A percentile compares a stretch with the other conserved stretches of the same genome.
phyloP scores from a whole-genome alignment of 2,329 filamentous ascomycete species.

The Penicillium sp. region DNA sequence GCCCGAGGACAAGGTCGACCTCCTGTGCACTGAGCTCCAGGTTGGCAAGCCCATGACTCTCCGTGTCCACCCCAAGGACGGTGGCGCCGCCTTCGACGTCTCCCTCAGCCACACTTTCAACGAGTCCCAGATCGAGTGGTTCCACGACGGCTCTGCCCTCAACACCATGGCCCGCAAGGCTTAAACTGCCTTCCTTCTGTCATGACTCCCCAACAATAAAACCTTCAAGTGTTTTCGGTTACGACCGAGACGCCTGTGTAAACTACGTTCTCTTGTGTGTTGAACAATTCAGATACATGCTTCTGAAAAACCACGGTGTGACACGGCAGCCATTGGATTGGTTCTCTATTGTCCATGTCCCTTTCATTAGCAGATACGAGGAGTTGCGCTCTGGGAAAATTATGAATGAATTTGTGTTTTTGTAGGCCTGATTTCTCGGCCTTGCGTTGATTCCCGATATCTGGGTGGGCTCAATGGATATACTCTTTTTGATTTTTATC shows the following conservation, averaged over 20 bases:
- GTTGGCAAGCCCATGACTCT: constrained; percentile 93
- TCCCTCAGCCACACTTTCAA: constrained; percentile 96
- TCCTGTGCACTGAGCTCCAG: constrained; percentile 82
- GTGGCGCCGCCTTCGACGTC: constrained; percentile 69
- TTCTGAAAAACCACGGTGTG: constrained; percentile 1
- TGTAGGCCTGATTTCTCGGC: constrained; percentile 26
- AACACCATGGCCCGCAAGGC: constrained; percentile 92
- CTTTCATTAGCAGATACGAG: constrained; percentile 32
- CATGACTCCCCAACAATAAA: constrained; percentile 9
- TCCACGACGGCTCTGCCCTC: constrained; percentile 93
- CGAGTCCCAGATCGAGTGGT: constrained; percentile 96
- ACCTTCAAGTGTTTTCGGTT: constrained; percentile 7
- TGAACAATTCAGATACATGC: constrained; percentile 21
- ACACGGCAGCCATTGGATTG: not conserved
- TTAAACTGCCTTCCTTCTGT: constrained; percentile 24
- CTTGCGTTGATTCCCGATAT: constrained; percentile 30
- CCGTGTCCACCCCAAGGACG: constrained; percentile 86
- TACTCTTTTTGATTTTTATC: constrained; percentile 34
- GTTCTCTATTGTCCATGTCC: constrained; percentile 19
- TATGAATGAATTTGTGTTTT: constrained; percentile 33
- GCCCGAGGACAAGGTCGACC: constrained; percentile 86
- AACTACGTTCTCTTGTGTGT: constrained; percentile 30
- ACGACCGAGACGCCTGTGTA: constrained; percentile 18
- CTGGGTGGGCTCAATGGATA: constrained; percentile 42
- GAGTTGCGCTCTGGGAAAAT: constrained; percentile 37